Evolutionary conservation across 2,329 filamentous ascomycete species (phyloP), one percentile per base, ranked within the genome.

Genomic region (Diplodia mutila): DNA sequence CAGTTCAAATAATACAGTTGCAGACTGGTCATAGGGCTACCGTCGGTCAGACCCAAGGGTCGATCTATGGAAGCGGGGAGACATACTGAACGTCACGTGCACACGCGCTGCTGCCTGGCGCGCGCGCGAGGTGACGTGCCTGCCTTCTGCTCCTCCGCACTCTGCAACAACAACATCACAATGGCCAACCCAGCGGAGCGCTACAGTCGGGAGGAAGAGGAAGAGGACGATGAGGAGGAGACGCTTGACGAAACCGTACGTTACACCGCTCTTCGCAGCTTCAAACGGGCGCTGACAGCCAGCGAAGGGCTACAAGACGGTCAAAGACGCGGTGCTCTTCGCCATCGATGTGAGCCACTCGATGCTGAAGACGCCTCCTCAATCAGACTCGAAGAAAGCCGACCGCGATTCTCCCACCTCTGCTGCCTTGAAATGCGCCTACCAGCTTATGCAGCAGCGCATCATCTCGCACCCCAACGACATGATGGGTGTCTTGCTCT

Each of bases 281-380:
- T 37, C 39, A 39, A 42, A 55, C 16, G 7, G 4, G 32, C n/a
- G 34, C 54, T 64, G 8, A 61, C 49, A 29, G 69, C 39, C 32
- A 9, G 11, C 23, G n/a, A 72, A 94, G 93, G 90, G 89, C 79
- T 99, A 95, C 83, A 96, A 94, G 82, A 86, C 90, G 0, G 90
- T 94, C 76, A 97, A 97, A 81, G 95, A 99, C 88, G 95, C 95
- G n/a, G 87, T 98, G n/a, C 85, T 99, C 27, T 94, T 99, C 77
- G 94, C 93, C 16, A 97, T 99, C 74, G 91, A 98, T 71, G 80
- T 98, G 75, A 97, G 91, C 83, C 81, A 88, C 46, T 93, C 93
- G 0, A 99, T 98, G 94, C 83, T 98, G 70, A 82, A 78, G 72
- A 82, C 82, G 51, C 92, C 92, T 25, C 85, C 88, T 2, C 81